Base-by-base conservation (phyloP, 2,329 filamentous ascomycete species). In the Graphilbum ipis-grandicollis region DNA sequence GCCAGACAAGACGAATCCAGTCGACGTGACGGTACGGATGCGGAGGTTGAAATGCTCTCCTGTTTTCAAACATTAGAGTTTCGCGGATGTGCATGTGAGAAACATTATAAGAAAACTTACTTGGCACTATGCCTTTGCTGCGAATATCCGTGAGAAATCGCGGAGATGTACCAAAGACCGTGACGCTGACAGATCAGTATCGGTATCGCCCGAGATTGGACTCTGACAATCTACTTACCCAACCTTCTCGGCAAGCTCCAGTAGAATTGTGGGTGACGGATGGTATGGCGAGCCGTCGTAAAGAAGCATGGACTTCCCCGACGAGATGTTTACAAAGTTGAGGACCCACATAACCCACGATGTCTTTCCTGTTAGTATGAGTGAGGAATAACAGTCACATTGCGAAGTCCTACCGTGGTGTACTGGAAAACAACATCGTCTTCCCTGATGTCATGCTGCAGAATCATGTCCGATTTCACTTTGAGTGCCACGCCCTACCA, bases 101-200 rank as follows among this genome's bases (percentile, higher is more conserved):
- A 7, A 12, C 29, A 17, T 6, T 4, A 18, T 5, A 31, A 4
- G 15, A 15, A 15, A 3, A 21, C 33, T 9, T 59, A 23, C 53
- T 45, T 7, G 58, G 56, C n/a, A 52, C 38, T 30, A 50, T 40
- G 31, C 49, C 45, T 34, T 51, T 48, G 47, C 49, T 49, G 44
- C 57, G 54, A 5, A 65, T 50, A 41, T 61, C 56, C n/a, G 59
- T 52, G 2, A 63, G 47, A 38, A 60, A 63, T 9, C 58, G 52
- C 3, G 62, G 59, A 2, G 53, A 59, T 2, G 53, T 58, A 29
- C 61, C 61, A 46, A 59, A 62, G 12, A 40, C 34, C 3, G 22
- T 41, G 22, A 46, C 39, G 13, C 26, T 40, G 31, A 13, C 13
- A 31, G n/a, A 31, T 9, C 19, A 8, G 30, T 34, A 10, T 13